Evolutionary conservation across 2,329 filamentous ascomycete species (phyloP).

Genomic region (Sporothrix humicola): DNA sequence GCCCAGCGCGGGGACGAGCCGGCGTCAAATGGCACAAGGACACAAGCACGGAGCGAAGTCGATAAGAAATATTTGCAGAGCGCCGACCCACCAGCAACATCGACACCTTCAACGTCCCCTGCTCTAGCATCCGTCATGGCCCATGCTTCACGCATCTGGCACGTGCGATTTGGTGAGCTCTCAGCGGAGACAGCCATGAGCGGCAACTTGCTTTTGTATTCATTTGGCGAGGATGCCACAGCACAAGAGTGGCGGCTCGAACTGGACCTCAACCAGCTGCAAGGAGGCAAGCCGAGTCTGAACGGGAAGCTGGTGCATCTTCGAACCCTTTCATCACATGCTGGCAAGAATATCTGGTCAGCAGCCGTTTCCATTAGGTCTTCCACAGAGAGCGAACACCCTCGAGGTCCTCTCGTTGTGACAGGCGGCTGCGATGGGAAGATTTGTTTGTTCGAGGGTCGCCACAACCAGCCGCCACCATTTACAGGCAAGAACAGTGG

Average conservation of each 20-base stretch:
- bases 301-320: constrained; percentile 55
- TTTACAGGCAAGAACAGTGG: neutral
- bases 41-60: neutral
- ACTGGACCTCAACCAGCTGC: constrained; percentile 41
- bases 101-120: constrained; percentile 41
- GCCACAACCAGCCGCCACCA: neutral
- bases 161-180: constrained; percentile 65
- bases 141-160: constrained; percentile 89
- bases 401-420: constrained; percentile 55
- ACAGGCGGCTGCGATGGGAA: constrained; percentile 88
- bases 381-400: constrained; percentile 35
- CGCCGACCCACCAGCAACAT: neutral
- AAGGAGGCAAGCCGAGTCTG: neutral
- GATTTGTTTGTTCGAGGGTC: constrained; percentile 55
- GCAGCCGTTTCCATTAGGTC: constrained; percentile 51
- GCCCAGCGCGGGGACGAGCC: constrained; percentile 38
- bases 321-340: constrained; percentile 68
- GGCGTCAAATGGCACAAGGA: neutral
- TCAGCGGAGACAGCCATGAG: constrained; percentile 16
- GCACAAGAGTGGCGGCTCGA: constrained; percentile 72
- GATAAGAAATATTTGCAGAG: constrained; percentile 25
- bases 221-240: constrained; percentile 85
- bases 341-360: constrained; percentile 92
- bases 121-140: constrained; percentile 78
- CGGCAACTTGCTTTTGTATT: constrained; percentile 58